Conservation (phyloP, 2,329 filamentous ascomycete genomes). For the Teratosphaeria nubilosa region DNA sequence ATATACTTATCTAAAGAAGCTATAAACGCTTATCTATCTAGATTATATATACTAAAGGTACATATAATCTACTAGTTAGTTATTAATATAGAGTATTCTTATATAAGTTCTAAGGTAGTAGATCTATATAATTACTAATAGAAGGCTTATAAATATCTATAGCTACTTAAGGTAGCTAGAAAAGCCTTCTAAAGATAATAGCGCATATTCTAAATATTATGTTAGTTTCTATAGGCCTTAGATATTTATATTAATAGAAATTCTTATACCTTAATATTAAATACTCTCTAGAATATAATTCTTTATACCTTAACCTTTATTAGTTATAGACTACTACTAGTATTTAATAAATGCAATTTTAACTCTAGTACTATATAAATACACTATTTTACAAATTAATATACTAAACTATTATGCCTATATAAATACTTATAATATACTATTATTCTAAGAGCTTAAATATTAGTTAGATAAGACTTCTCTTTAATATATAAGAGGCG, state of each 20-base stretch:
- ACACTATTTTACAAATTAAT: constrained; percentile 62
- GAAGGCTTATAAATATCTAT: constrained; percentile 38
- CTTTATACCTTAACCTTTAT: constrained; percentile 40
- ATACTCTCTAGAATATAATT: constrained; percentile 45
- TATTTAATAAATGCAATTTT: constrained; percentile 48
- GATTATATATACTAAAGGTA: too few relatives aligned
- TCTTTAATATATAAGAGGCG: constrained; percentile 49
- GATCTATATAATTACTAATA: constrained; percentile 22
- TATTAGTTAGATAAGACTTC: constrained; percentile 56
- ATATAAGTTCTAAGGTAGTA: constrained; percentile 28
- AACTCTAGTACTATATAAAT: constrained; percentile 63
- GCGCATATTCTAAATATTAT: constrained; percentile 31
- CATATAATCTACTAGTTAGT: too few relatives aligned
- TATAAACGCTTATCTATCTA: too few relatives aligned
- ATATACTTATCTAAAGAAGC: too few relatives aligned
- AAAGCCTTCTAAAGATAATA: constrained; percentile 37
- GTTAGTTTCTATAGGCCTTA: not conserved
- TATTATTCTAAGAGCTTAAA: constrained; percentile 68
- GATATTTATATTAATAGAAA: not conserved
- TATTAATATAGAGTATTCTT: too few relatives aligned
- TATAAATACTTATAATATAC: constrained; percentile 60
- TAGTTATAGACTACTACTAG: constrained; percentile 26
- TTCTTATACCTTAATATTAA: constrained; percentile 38
- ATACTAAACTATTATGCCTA: constrained; percentile 61
- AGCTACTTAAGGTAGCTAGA: constrained; percentile 39